Base-by-base conservation (phyloP, 495 filamentous ascomycete species). In the Talaromyces wortmannii region DNA sequence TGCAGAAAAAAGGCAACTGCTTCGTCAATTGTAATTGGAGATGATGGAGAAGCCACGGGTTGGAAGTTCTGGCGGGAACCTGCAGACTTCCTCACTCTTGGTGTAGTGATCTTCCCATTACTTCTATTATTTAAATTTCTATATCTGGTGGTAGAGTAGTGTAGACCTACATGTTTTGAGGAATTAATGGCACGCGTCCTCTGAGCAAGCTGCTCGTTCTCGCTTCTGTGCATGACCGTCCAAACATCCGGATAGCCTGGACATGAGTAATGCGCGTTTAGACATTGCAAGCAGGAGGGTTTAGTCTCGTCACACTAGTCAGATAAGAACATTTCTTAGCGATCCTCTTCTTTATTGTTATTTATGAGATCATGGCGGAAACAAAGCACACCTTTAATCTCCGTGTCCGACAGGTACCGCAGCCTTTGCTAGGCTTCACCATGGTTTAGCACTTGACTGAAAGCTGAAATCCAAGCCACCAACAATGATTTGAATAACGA, bases 381-480 rank as follows among this genome's bases (percentile, higher is more conserved):
- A 40, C 36, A 40, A 46, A 32, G 13, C 48, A 42, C 17, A 72
- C 69, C 50, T 74, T 75, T 50, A 78, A 87, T 64, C 86, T 79
- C 59, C 84, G 78, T 15, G 78, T 80, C 65, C 85, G 75, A 62
- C 86, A 90, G 71, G 85, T 83, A 67, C 84, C 83, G 63, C 86
- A 90, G 49, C 83, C 85, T 73, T 80, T 78, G 56, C 83, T 87
- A 53, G 86, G 86, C 65, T 86, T 86, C 36, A 40, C 36, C 36
- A 40, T 40, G 8, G 36, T 40, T 23, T 40, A 13, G 36, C 13
- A 40, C 36, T 40, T 40, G 13, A 5, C 13, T 40, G 36, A 40
- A 40, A 13, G 36, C 13, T 40, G 36, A 40, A 10, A 40, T 2
- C 36, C 36, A 40, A 40, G 36, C 36, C 36, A 40, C 13, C 36